Base-by-base conservation (phyloP, 2,329 filamentous ascomycete genomes). In the Bipolaris zeicola region DNA sequence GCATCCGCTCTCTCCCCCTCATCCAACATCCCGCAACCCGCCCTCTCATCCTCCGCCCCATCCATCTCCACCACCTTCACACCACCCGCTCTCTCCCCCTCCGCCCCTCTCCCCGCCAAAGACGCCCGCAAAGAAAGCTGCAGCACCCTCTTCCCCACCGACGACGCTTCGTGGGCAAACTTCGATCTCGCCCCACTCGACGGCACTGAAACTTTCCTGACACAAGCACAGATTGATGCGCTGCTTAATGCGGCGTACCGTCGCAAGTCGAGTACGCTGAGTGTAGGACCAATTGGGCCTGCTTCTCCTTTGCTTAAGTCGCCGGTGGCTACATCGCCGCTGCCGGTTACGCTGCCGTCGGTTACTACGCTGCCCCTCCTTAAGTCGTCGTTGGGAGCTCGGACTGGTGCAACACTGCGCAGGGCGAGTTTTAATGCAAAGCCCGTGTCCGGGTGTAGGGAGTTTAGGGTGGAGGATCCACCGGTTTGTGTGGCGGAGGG, bases 401-500 rank as follows among this genome's bases (percentile, higher is more conserved):
- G 6, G 24, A 26, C 24, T 26, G 24, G 6, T 26, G 24, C 24
- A 1, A 6, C 18, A 20, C 33, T 31, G 6, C 50, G 62, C 22
- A 56, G 53, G 5, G 66, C 65, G 8, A 54, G 41, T 1, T 69
- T 67, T 33, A 38, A 52, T 2, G 26, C 16, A n/a, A 62, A 67
- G 24, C 65, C 65, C 0, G 66, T 69, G 2, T 57, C 39, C 22
- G 39, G 31, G n/a, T 60, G 58, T 18, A 66, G 45, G 16, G 51
- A 60, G 39, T 67, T 62, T 31, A 34, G 47, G 22, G 4, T 36
- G 2, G 36, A 64, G n/a, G 63, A 66, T 46, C 59, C 62, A 20
- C 63, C 66, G 1, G 18, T 38, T 10, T 28, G 18, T n/a, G 51
- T 67, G 20, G 46, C 54, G 13, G 34, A 10, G 4, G 28, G 38